phyloP scores from a whole-genome alignment of 306 rosid genomes.

The Vigna mungo region DNA sequence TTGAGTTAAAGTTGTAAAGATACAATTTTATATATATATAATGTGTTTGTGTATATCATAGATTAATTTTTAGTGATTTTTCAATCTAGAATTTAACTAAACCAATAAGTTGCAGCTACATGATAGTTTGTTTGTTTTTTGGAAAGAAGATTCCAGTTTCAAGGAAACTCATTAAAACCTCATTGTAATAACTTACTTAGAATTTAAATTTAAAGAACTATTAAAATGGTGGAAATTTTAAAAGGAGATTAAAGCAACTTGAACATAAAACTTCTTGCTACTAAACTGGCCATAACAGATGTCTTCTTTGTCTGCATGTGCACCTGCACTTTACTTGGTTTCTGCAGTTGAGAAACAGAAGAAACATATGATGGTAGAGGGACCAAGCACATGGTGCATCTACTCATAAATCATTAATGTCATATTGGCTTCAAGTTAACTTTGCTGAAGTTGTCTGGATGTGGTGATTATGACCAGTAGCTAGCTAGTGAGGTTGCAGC shows the following conservation, averaged over 20 bases:
- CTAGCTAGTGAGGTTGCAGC: neutral
- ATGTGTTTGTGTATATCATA: too few relatives aligned
- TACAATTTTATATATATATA: too few relatives aligned
- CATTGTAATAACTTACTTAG: neutral
- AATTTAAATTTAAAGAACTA: neutral
- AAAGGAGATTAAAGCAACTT: neutral
- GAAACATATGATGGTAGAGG: neutral
- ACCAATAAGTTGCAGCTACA: too few relatives aligned
- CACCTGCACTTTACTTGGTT: slow-evolving; percentile 72
- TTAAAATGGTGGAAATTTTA: neutral
- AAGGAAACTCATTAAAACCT: neutral
- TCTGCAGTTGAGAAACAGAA: neutral
- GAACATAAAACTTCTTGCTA: neutral
- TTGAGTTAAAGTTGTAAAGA: too few relatives aligned
- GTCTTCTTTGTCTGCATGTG: slow-evolving; percentile 81
- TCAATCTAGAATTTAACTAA: too few relatives aligned
- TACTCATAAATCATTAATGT: slow-evolving; percentile 21
- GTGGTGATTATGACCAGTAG: neutral
- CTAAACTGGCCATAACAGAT: neutral
- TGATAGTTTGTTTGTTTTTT: neutral
- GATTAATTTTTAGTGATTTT: neutral
- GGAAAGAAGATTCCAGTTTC: neutral
- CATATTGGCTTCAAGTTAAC: slow-evolving; percentile 44
- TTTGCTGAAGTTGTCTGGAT: neutral
- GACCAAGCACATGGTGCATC: slow-evolving; percentile 61